Conservation (phyloP, 257 asterid genomes). For the Lycium barbarum region DNA sequence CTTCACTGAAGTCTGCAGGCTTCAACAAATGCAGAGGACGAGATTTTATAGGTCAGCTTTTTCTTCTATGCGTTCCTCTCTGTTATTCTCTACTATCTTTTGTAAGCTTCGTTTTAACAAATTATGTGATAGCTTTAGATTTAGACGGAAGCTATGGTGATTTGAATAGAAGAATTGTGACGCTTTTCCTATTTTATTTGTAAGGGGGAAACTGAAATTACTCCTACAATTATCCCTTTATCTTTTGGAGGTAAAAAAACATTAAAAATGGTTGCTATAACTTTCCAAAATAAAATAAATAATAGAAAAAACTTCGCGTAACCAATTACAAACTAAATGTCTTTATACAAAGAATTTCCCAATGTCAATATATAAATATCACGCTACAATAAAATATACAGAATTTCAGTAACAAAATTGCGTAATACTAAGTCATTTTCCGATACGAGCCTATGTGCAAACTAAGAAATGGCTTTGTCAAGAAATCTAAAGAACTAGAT, state of each 20-base stretch:
- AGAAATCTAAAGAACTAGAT: neutral
- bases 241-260: neutral
- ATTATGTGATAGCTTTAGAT: too few relatives aligned
- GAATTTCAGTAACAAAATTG: neutral
- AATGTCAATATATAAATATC: too few relatives aligned
- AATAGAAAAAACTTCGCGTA: neutral
- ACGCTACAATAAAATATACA: neutral
- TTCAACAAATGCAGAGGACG: neutral
- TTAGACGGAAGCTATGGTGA: too few relatives aligned
- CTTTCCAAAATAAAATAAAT: too few relatives aligned
- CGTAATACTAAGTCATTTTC: neutral
- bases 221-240: neutral
- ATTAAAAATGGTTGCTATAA: neutral
- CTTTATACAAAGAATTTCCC: neutral
- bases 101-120: too few relatives aligned
- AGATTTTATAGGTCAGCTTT: neutral
- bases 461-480: neutral
- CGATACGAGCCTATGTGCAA: neutral
- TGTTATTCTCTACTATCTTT: too few relatives aligned
- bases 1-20: neutral
- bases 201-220: neutral
- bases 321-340: neutral
- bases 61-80: neutral
- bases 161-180: too few relatives aligned
- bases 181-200: too few relatives aligned